Conservation (phyloP, 2,329 filamentous ascomycete genomes). For the Arthrobotrys sinensis region DNA sequence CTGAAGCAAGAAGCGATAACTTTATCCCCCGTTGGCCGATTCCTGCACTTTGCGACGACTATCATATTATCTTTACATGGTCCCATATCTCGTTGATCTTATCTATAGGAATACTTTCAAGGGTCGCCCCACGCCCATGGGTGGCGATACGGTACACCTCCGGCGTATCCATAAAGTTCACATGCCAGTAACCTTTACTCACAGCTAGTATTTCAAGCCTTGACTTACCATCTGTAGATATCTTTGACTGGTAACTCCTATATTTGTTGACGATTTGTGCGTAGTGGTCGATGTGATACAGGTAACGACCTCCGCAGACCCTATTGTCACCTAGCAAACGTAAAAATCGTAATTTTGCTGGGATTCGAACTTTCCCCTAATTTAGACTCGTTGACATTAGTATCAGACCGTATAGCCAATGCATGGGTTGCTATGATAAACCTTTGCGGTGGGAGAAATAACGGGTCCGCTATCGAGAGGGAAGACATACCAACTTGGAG, state of each 20-base stretch:
- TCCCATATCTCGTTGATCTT: no score
- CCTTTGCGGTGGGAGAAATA: background rate
- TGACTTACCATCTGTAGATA: background rate
- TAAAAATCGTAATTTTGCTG: background rate
- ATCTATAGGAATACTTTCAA: no score
- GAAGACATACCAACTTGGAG: background rate
- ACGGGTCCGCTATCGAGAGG: background rate
- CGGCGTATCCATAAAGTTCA: background rate
- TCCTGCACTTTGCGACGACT: no score
- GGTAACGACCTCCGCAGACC: no score
- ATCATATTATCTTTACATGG: no score
- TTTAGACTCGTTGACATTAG: no score
- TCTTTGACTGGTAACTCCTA: background rate
- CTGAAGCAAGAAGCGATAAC: no score
- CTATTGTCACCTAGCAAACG: background rate
- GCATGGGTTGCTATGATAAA: background rate
- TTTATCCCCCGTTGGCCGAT: no score
- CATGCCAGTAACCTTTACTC: background rate
- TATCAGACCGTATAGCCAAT: no score
- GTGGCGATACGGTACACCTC: no score
- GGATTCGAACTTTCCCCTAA: background rate
- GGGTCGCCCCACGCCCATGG: no score
- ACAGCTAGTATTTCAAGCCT: background rate
- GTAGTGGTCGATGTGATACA: background rate
- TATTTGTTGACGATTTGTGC: background rate